Percentiles rank a stretch among this genome's conserved stretches.
These are phyloP conservation scores for Fonsecaea nubica DNA, from an alignment of 2,329 filamentous ascomycete genomes.

Conservation along the genomic window DNA sequence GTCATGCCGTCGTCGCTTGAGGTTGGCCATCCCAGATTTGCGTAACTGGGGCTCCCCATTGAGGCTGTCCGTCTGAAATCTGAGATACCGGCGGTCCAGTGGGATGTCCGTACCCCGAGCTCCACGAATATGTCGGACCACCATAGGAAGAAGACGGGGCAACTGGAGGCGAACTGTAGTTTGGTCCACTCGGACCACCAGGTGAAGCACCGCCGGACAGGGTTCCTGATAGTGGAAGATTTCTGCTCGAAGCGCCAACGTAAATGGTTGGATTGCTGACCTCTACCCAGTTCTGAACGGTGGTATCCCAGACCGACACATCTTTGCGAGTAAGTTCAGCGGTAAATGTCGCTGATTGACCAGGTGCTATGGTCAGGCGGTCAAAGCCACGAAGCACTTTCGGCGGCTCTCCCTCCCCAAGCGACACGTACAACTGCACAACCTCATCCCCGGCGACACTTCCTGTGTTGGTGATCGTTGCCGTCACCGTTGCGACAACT, in stretches of 20 bases:
- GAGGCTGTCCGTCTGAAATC: constrained; percentile 23
- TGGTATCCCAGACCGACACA: constrained; percentile 83
- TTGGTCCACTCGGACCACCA: constrained; percentile 1
- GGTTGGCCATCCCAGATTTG: constrained; percentile 36
- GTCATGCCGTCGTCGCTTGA: constrained; percentile 22
- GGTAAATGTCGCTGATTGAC: constrained; percentile 69
- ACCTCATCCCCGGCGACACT: constrained; percentile 58
- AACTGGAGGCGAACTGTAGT: not conserved
- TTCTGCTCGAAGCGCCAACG: constrained; percentile 66
- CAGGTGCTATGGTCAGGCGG: constrained; percentile 72
- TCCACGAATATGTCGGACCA: constrained; percentile 6
- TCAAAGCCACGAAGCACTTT: constrained; percentile 80
- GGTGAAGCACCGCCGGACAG: constrained; percentile 41
- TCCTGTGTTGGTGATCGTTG: constrained; percentile 60
- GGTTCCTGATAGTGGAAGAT: constrained; percentile 56
- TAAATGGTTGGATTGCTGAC: constrained; percentile 61
- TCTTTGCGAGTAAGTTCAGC: constrained; percentile 78
- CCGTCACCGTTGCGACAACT: constrained; percentile 56
- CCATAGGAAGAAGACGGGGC: constrained; percentile 14
- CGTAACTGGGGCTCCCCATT: constrained; percentile 17
- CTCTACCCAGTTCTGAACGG: constrained; percentile 81
- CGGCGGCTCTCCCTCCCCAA: constrained; percentile 76
- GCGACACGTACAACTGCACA: constrained; percentile 71
- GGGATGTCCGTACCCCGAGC: constrained; percentile 23
- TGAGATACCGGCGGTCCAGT: constrained; percentile 30